Conservation (phyloP, 2,329 filamentous ascomycete species). For the Tolypocladium cylindrosporum region DNA sequence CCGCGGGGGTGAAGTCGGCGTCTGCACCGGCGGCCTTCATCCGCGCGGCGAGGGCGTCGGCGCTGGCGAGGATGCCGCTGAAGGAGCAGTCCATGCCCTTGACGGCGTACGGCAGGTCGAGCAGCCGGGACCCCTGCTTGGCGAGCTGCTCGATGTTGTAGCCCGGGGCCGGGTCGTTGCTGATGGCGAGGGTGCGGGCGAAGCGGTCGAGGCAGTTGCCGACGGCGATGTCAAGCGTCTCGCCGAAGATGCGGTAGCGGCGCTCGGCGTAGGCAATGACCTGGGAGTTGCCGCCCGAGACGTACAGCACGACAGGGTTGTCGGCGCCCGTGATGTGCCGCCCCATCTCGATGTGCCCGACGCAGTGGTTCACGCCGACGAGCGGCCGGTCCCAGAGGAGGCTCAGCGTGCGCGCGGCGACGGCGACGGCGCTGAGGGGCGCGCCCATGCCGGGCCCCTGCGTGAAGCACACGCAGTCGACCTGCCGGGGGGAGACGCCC, state of each 20-base stretch:
- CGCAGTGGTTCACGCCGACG: slow-evolving; percentile 94
- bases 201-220: slow-evolving; percentile 97
- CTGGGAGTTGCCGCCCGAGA: slow-evolving; percentile 92
- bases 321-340: slow-evolving; percentile 79
- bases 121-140: slow-evolving; percentile 57
- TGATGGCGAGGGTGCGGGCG: slow-evolving; percentile 79
- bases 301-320: slow-evolving; percentile 93
- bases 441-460: slow-evolving; percentile 95
- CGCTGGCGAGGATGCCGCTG: slow-evolving; percentile 76
- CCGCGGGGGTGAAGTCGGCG: slow-evolving; percentile 61
- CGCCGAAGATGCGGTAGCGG: slow-evolving; percentile 94
- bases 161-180: slow-evolving; percentile 91
- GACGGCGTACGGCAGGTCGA: slow-evolving; percentile 90
- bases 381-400: slow-evolving; percentile 83
- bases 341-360: slow-evolving; percentile 98
- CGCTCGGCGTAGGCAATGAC: slow-evolving; percentile 94
- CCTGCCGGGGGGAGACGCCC: slow-evolving; percentile 46
- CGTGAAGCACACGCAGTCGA: slow-evolving; percentile 93
- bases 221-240: slow-evolving; percentile 94
- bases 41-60: slow-evolving; percentile 68
- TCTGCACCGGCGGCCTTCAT: slow-evolving; percentile 41
- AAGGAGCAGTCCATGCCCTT: slow-evolving; percentile 99
- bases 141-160: slow-evolving; percentile 98
- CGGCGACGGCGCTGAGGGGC: slow-evolving; percentile 74
- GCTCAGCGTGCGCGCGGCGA: slow-evolving; percentile 72